Percentiles rank a stretch among this genome's conserved stretches.
These are phyloP conservation scores for Vitis hybrid DNA, from an alignment of 177 flowering plant species.

Conservation along the genomic window DNA sequence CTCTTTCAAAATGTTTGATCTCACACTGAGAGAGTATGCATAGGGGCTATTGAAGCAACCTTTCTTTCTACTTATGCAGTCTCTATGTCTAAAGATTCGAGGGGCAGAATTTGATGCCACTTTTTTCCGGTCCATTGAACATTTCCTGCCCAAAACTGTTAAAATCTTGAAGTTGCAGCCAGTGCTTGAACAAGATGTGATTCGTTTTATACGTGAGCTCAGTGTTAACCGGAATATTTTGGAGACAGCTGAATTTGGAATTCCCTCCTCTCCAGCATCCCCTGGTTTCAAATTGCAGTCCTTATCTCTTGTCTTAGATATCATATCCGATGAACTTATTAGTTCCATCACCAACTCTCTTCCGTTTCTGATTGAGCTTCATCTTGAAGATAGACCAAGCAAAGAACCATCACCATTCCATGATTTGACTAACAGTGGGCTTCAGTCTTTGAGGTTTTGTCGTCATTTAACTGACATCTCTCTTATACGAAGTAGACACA, in stretches of 20 bases:
- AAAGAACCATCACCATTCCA: constrained; percentile 21
- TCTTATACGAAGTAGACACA: constrained; percentile 29
- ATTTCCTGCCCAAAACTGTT: constrained; percentile 32
- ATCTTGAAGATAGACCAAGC: constrained; percentile 45
- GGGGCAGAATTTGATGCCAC: constrained; percentile 21
- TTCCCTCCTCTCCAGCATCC: constrained; percentile 1
- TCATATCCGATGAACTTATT: constrained; percentile 37
- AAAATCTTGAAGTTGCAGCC: constrained; percentile 40
- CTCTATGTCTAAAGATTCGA: constrained; percentile 35
- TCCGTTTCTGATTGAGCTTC: constrained; percentile 30
- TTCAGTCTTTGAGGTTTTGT: constrained; percentile 36
- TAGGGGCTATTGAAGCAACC: no score
- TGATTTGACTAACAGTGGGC: constrained; percentile 45
- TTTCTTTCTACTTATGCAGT: constrained; percentile 25
- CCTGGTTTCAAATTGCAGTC: constrained; percentile 24
- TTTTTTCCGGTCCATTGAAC: constrained; percentile 17
- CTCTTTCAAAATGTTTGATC: no score
- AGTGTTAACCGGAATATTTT: constrained; percentile 1
- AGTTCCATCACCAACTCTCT: constrained; percentile 25
- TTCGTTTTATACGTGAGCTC: constrained; percentile 16
- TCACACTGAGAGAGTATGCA: no score
- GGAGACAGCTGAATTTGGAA: background rate
- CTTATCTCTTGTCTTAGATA: constrained; percentile 39
- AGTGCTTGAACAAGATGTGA: constrained; percentile 25
- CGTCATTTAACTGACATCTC: constrained; percentile 31